phyloP scores from a whole-genome alignment of 495 filamentous ascomycete species.

The Gamarada debralockiae region DNA sequence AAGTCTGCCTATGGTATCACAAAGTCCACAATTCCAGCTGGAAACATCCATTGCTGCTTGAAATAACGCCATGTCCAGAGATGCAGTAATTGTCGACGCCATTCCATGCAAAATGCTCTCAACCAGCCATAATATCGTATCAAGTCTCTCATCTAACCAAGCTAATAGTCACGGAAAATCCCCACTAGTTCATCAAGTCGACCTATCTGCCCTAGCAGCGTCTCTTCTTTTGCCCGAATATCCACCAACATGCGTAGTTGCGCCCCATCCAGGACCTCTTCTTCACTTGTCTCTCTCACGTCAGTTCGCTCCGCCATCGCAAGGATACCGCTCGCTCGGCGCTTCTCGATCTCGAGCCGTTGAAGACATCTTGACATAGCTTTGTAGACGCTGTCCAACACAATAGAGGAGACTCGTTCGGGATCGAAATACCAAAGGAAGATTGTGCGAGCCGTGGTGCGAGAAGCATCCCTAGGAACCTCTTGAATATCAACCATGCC shows the following conservation, averaged over 20 bases:
- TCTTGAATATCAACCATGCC: constrained; percentile 90
- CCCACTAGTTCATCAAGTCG: constrained; percentile 82
- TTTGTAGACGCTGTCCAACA: constrained; percentile 79
- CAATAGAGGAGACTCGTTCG: constrained; percentile 56
- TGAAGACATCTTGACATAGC: constrained; percentile 84
- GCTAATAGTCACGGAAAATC: constrained; percentile 67
- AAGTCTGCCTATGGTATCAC: constrained; percentile 10
- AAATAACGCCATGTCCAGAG: constrained; percentile 15
- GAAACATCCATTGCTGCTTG: not conserved
- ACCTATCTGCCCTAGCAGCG: constrained; percentile 69
- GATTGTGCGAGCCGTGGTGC: constrained; percentile 72
- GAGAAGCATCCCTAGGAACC: constrained; percentile 76
- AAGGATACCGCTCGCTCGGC: constrained; percentile 61
- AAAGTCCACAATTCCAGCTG: constrained; percentile 1
- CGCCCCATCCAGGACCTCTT: constrained; percentile 63
- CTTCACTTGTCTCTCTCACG: constrained; percentile 65
- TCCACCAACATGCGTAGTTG: constrained; percentile 62
- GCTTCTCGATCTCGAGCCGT: constrained; percentile 65
- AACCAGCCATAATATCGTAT: constrained; percentile 10
- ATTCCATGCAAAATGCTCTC: constrained; percentile 14
- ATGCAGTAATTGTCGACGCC: constrained; percentile 19
- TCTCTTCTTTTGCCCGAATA: constrained; percentile 70
- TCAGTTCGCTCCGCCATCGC: constrained; percentile 77
- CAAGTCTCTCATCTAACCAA: not conserved
- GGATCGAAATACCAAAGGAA: constrained; percentile 89